Evolutionary conservation across 2,329 filamentous ascomycete species (phyloP), one percentile per base, ranked within the genome.

Genomic region (Nigrograna mackinnonii): DNA sequence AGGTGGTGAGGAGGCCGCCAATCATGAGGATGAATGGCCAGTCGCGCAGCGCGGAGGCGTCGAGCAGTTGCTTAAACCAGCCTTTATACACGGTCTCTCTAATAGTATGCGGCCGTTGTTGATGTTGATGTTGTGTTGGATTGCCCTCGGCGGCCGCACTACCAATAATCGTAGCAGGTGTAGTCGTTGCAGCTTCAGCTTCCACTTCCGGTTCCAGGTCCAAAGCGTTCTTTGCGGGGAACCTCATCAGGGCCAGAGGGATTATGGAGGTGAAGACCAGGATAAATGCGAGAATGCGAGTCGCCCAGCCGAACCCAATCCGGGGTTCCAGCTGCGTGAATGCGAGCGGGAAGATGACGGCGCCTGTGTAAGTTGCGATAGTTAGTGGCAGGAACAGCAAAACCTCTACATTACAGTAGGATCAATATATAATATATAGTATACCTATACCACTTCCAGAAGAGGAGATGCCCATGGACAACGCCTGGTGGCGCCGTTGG

Each of bases 391-490:
- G n/a, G n/a, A n/a, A n/a, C n/a, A n/a, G n/a, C n/a, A n/a, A n/a
- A n/a, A n/a, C n/a, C n/a, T n/a, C n/a, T n/a, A n/a, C n/a, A n/a
- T n/a, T n/a, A n/a, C n/a, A n/a, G n/a, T n/a, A n/a, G n/a, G n/a
- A n/a, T n/a, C n/a, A n/a, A n/a, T n/a, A n/a, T n/a, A n/a, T n/a
- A n/a, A n/a, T n/a, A n/a, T n/a, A n/a, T n/a, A n/a, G n/a, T n/a
- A 7, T 37, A 37, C 35, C 35, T 6, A 37, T 22, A n/a, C 22
- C 22, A 17, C 19, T 26, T 7, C 35, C 35, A 38, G 22, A 32
- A 12, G 37, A 39, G 13, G 41, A 34, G 12, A 44, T 21, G 12
- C 41, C 41, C 35, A 40, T 44, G 13, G 36, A 30, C 19, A 44
- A 35, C 17, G 41, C 41, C 30, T 40, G 35, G 19, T 35, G 18